Evolutionary conservation across 768 basidiomycete genomes (phyloP).

Genomic region (Suillus hirtellus): DNA sequence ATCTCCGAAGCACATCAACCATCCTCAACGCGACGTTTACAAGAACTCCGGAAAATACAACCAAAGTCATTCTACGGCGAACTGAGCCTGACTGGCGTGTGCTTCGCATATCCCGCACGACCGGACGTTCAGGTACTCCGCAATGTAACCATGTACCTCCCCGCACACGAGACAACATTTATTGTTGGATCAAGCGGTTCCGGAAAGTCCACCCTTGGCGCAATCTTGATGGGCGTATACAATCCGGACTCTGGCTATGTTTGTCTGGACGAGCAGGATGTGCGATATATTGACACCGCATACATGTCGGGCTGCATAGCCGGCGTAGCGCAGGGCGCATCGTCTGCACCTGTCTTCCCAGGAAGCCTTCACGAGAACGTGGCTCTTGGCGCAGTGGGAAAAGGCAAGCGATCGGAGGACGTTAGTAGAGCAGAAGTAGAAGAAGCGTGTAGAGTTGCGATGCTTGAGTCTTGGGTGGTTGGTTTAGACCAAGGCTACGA

Average conservation of each 20-base stretch:
- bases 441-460: conserved; percentile 78
- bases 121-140: conserved; percentile 58
- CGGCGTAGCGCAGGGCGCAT: conserved; percentile 75
- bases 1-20: conserved; percentile 15
- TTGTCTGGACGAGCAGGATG: conserved; percentile 77
- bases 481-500: conserved; percentile 90
- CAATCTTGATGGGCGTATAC: conserved; percentile 74
- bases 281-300: conserved; percentile 67
- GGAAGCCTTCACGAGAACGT: conserved; percentile 84
- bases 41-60: conserved; percentile 59
- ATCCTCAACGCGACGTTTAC: conserved; percentile 14
- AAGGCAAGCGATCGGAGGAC: conserved; percentile 42
- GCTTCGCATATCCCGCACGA: conserved; percentile 75
- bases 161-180: conserved; percentile 73
- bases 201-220: conserved; percentile 73
- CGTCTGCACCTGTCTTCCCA: conserved; percentile 62
- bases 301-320: conserved; percentile 75
- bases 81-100: conserved; percentile 57
- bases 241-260: conserved; percentile 62
- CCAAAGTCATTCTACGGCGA: conserved; percentile 72
- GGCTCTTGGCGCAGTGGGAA: conserved; percentile 68
- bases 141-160: conserved; percentile 65
- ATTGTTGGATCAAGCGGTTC: conserved; percentile 79
- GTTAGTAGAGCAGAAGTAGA: conserved; percentile 71
- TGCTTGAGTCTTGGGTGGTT: conserved; percentile 84